Base-by-base conservation (phyloP, 306 rosid species). In the Vigna unguiculata region DNA sequence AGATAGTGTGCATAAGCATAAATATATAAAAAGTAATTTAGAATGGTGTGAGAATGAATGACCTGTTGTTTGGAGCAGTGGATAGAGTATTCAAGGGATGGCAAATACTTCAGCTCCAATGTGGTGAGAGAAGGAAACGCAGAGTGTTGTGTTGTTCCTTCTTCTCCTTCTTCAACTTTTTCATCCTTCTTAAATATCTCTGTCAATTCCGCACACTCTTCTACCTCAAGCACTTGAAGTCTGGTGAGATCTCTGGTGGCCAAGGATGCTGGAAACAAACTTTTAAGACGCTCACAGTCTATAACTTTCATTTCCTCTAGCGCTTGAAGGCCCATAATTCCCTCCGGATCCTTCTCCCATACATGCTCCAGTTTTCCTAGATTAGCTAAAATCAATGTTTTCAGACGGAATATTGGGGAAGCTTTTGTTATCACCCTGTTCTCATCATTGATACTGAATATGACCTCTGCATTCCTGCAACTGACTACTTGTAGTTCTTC, bases 321-420 rank as follows among this genome's bases (percentile, higher is more conserved):
- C 13, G 13, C 0, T n/a, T 24, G 43, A 77, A 78, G 76, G 17
- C 19, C 16, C 11, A 25, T 21, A 4, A 55, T 48, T 25, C 36
- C 81, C 34, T 46, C 21, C 2, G 76, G 76, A 25, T 69, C 77
- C 15, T 9, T 59, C 16, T 78, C 41, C 81, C 76, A 78, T 15
- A 78, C 21, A 69, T 78, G 69, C 60, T 69, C 52, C 34, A 78
- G 62, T 12, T 46, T 16, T 69, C 77, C 71, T 34, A 69, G 30
- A 3, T n/a, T n/a, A n/a, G n/a, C n/a, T n/a, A n/a, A n/a, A n/a
- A n/a, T n/a, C n/a, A n/a, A n/a, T n/a, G n/a, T n/a, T n/a, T n/a
- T n/a, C n/a, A n/a, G n/a, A n/a, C n/a, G n/a, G n/a, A n/a, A n/a
- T n/a, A n/a, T n/a, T n/a, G n/a, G n/a, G n/a, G n/a, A n/a, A n/a